Base-by-base conservation (phyloP, 2,329 filamentous ascomycete genomes). In the Incumbomyces delicatus region DNA sequence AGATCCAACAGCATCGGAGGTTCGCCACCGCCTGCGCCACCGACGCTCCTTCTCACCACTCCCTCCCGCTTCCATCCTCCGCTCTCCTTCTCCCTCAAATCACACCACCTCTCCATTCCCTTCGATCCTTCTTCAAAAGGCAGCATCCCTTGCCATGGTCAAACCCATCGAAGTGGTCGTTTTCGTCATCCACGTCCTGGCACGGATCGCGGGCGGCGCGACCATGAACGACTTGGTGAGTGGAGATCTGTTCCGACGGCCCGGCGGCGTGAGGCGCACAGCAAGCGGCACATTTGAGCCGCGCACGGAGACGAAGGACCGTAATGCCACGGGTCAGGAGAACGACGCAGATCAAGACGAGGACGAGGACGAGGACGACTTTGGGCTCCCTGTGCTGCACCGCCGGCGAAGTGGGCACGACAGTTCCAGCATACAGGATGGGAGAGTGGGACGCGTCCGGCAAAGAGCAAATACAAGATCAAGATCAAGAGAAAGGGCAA, bases 131-230 rank as follows among this genome's bases (percentile, higher is more conserved):
- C 75, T 94, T 20, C 77, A 82, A 47, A 89, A 86, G 65, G 88
- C 87, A 0, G 81, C 78, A 52, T 80, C 85, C 43, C 74, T 92
- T 27, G 74, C 94, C 3, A 68, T 95, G 12, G 80, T 85, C 0
- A 87, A 87, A n/a, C 87, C 89, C 0, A 77, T 82, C 30, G 80
- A 89, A 57, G 74, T 94, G 1, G 76, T 94, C 31, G 73, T 78
- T 20, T 70, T 94, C 34, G 88, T 95, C 73, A 74, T 95, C 3
- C 80, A 80, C 47, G 86, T 95, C 47, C 86, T 88, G 1, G 81
- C 85, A 0, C 80, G 78, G 51, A 87, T 95, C 51, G 76, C 81
- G 1, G 65, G 65, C 38, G 71, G 71, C 3, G 63, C 63, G 5
- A 62, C 65, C 18, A 33, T 60, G 57, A 46, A 56, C 56, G 51